Evolutionary conservation across 306 rosid genomes (phyloP).

Genomic region (Castanea mollissima): DNA sequence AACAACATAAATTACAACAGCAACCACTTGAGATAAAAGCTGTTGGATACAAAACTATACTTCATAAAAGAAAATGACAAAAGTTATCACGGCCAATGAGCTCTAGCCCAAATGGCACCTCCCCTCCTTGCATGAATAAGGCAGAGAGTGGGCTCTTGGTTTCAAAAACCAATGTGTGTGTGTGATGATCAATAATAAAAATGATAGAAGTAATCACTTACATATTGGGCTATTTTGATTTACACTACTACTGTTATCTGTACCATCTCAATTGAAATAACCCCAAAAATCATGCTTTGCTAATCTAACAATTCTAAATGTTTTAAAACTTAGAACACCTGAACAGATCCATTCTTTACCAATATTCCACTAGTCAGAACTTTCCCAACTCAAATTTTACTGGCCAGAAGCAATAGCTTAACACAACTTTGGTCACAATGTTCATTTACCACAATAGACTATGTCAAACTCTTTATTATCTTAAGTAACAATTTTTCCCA

Average conservation of each 20-base stretch:
- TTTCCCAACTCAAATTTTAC: neutral
- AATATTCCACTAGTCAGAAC: neutral
- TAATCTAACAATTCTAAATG: neutral
- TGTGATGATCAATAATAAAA: too few species aligned
- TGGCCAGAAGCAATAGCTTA: neutral
- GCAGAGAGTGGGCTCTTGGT: too few species aligned
- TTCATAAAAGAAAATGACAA: neutral
- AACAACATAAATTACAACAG: constrained; percentile 1
- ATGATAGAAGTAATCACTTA: neutral
- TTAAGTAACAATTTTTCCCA: neutral
- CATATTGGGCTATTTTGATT: too few species aligned
- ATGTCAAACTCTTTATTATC: neutral
- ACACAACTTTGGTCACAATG: too few species aligned
- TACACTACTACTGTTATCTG: neutral
- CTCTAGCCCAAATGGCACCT: too few species aligned
- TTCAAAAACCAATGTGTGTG: too few species aligned
- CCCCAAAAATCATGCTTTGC: neutral
- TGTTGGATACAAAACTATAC: neutral
- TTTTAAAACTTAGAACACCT: neutral
- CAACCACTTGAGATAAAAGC: neutral
- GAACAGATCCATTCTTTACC: neutral
- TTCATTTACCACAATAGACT: neutral
- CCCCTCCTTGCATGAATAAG: too few species aligned
- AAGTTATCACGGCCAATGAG: too few species aligned
- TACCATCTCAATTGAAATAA: neutral